phyloP scores from a whole-genome alignment of 2,329 filamentous ascomycete species.

The Colletotrichum musicola region DNA sequence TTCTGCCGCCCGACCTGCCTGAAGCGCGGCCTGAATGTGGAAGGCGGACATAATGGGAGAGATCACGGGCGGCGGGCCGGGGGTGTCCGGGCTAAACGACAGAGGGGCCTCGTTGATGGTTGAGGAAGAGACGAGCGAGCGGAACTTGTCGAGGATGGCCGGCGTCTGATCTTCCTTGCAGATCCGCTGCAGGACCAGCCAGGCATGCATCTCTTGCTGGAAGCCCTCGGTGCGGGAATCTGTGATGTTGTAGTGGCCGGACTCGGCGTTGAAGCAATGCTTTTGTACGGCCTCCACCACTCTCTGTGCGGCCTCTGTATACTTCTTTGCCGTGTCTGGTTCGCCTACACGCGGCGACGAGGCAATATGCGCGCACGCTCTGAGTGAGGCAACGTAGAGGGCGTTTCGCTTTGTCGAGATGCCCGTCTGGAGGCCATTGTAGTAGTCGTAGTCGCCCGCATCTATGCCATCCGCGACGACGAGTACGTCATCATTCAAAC shows the following conservation, averaged over 20 bases:
- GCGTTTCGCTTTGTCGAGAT: conserved; percentile 3
- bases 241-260: conserved; percentile 13
- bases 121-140: background rate
- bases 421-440: conserved; percentile 14
- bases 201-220: conserved; percentile 22
- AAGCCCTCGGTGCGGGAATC: conserved; percentile 6
- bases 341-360: background rate
- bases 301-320: background rate
- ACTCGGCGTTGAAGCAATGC: conserved; percentile 9
- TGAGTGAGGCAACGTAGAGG: conserved; percentile 9
- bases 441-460: conserved; percentile 15
- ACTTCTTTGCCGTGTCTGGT: background rate
- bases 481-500: background rate
- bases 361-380: background rate
- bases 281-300: conserved; percentile 1
- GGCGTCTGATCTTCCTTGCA: background rate
- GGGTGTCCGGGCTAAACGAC: conserved; percentile 12
- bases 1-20: conserved; percentile 1
- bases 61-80: conserved; percentile 10
- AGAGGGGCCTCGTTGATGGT: conserved; percentile 12
- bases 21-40: conserved; percentile 10
- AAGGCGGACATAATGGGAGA: conserved; percentile 8
- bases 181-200: conserved; percentile 3
- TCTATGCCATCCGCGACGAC: conserved; percentile 8
- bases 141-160: conserved; percentile 7